Base-by-base conservation (phyloP, 306 rosid species). In the Hylodesmum podocarpum region DNA sequence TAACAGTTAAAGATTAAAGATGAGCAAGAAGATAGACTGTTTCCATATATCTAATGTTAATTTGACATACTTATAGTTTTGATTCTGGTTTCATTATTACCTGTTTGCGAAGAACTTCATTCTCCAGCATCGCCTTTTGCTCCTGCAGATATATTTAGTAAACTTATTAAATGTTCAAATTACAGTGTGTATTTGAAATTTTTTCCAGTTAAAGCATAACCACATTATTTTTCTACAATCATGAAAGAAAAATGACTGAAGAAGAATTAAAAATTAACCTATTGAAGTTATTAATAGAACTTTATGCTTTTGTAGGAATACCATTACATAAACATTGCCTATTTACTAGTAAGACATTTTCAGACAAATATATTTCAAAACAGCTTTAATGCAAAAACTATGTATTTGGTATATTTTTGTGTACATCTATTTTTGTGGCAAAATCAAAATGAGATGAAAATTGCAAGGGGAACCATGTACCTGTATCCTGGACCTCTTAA, bases 401-500 rank as follows among this genome's bases (percentile, higher is more conserved):
- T 51, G 43, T 1, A 6, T 34, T 33, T 71, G 34, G 13, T 7
- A 70, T 34, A 13, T 4, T 3, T 64, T 22, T 50, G n/a, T n/a
- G n/a, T 8, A 29, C 43, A 55, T 27, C 1, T 29, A 44, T 13
- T 47, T 19, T 39, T 28, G 5, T 57, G 39, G 13, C 10, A 66
- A 36, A 55, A 50, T 18, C 37, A 47, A 69, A 62, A 79, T 36
- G 18, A 66, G 59, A 63, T 34, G 49, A 51, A 47, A 36, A 15
- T 21, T 65, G 15, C 18, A 59, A 65, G 19, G 44, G 55, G 12
- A 27, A 61, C 1, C 75, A 29, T 64, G 54, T 79, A 91, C 94
- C 94, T 86, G 91, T 62, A 82, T 47, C 74, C 82, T 87, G 70
- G 91, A 89, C 72, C 67, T 88, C 76, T 67, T 73, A 51, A 91